These are phyloP conservation scores for Cryptococcus sp. DNA, from an alignment of 1,284 basidiomycete genomes.

Conservation along the genomic window DNA sequence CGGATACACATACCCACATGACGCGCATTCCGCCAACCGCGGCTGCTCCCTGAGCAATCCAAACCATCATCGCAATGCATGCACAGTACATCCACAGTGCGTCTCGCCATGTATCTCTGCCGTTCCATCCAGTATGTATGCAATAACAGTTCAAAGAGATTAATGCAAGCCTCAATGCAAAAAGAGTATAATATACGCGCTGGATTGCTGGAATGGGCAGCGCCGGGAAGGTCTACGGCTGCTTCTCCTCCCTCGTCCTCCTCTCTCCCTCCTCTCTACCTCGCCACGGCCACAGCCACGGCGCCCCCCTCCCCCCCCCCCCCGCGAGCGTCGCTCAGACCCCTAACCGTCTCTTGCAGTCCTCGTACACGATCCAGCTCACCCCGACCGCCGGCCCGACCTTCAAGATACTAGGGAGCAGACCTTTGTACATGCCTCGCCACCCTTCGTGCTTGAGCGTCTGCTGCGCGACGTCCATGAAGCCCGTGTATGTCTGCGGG, in stretches of 20 bases:
- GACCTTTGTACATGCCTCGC: conserved; percentile 90
- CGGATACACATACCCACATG: too few species aligned
- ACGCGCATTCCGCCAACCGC: too few species aligned
- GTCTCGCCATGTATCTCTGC: too few species aligned
- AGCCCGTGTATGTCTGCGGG: conserved; percentile 81
- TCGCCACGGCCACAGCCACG: neutral
- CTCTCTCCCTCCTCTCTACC: neutral
- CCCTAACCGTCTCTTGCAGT: conserved; percentile 43
- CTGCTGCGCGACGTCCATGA: conserved; percentile 76
- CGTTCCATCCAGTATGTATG: neutral
- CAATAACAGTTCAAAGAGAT: too few species aligned
- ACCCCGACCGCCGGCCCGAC: conserved; percentile 93
- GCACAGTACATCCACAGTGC: too few species aligned
- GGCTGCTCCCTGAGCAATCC: too few species aligned
- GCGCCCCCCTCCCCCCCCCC: neutral
- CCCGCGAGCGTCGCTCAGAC: conserved; percentile 20
- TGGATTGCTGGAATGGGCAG: neutral
- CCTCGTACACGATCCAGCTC: conserved; percentile 72
- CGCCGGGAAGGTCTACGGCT: neutral
- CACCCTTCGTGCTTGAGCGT: conserved; percentile 86
- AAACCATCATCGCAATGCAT: too few species aligned
- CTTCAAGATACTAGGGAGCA: conserved; percentile 88
- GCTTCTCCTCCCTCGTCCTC: neutral
- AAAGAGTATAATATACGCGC: neutral
- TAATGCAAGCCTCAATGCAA: too few species aligned